phyloP scores from a whole-genome alignment of 768 basidiomycete genomes.

The Hericium rajendrae region DNA sequence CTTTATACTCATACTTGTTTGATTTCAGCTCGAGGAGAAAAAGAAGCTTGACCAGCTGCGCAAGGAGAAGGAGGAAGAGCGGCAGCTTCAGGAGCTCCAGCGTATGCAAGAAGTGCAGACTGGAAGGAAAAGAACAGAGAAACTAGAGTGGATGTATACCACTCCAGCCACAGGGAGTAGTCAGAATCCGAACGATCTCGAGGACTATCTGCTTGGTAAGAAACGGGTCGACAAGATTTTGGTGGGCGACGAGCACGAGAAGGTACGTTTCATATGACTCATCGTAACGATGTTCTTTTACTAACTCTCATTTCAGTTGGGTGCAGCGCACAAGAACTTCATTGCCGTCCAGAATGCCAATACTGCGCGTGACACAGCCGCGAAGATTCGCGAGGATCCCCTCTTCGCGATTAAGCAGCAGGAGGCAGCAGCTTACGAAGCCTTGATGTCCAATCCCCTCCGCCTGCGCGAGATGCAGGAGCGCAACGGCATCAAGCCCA shows the following conservation, averaged over 20 bases:
- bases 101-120: constrained; percentile 92
- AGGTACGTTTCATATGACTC: constrained; percentile 35
- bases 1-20: neutral
- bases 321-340: constrained; percentile 84
- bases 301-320: constrained; percentile 39
- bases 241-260: constrained; percentile 86
- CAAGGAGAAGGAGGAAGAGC: constrained; percentile 96
- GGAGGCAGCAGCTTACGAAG: constrained; percentile 87
- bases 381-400: constrained; percentile 96
- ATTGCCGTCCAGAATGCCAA: constrained; percentile 96
- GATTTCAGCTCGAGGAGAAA: constrained; percentile 83
- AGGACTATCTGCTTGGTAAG: constrained; percentile 95
- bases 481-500: constrained; percentile 71
- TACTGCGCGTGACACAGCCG: constrained; percentile 72
- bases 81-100: constrained; percentile 93
- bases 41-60: constrained; percentile 95
- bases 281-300: constrained; percentile 6
- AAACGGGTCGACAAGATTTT: constrained; percentile 95
- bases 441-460: constrained; percentile 77
- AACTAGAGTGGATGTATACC: constrained; percentile 99
- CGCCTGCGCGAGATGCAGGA: constrained; percentile 76
- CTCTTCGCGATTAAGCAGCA: constrained; percentile 96
- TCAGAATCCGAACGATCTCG: constrained; percentile 83
- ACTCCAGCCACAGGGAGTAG: constrained; percentile 88
- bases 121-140: constrained; percentile 88